A percentile compares a stretch with the other conserved stretches of the same genome.
Conservation (phyloP, 805 yeast genomes). For the Lachancea sp. region DNA sequence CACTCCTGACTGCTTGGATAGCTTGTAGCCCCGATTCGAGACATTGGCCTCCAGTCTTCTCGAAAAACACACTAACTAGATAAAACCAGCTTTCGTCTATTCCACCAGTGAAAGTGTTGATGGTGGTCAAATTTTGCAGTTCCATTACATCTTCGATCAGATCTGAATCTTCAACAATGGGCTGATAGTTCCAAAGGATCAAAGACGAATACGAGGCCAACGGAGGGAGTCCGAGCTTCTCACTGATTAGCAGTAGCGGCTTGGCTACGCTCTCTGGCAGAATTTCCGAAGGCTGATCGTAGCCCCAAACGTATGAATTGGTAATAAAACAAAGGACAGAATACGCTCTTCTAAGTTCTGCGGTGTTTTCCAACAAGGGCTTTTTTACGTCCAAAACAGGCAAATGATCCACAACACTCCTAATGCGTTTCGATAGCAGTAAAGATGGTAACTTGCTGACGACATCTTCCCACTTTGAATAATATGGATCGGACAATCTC, state of each 20-base stretch:
- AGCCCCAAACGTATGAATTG: constrained; percentile 90
- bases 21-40: constrained; percentile 64
- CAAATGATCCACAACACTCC: constrained; percentile 57
- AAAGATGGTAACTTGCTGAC: constrained; percentile 66
- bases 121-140: constrained; percentile 66
- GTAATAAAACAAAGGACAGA: constrained; percentile 70
- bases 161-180: constrained; percentile 37
- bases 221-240: constrained; percentile 69
- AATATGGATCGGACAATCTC: constrained; percentile 54
- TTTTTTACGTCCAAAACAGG: constrained; percentile 49
- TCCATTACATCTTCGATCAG: constrained; percentile 38
- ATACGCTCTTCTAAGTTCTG: constrained; percentile 72
- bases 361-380: constrained; percentile 34
- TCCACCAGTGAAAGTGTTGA: constrained; percentile 82
- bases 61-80: constrained; percentile 80
- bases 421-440: constrained; percentile 55
- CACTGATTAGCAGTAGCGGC: constrained; percentile 59
- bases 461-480: constrained; percentile 70
- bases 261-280: constrained; percentile 63
- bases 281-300: constrained; percentile 50
- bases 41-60: constrained; percentile 70
- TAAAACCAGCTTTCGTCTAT: constrained; percentile 94
- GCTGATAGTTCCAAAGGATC: constrained; percentile 81
- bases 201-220: constrained; percentile 82
- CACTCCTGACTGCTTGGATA: constrained; percentile 47